Percentiles rank a stretch among this genome's conserved stretches.
These are phyloP conservation scores for Amphibolis antarctica DNA, from an alignment of 106 monocot genomes.

Conservation along the genomic window DNA sequence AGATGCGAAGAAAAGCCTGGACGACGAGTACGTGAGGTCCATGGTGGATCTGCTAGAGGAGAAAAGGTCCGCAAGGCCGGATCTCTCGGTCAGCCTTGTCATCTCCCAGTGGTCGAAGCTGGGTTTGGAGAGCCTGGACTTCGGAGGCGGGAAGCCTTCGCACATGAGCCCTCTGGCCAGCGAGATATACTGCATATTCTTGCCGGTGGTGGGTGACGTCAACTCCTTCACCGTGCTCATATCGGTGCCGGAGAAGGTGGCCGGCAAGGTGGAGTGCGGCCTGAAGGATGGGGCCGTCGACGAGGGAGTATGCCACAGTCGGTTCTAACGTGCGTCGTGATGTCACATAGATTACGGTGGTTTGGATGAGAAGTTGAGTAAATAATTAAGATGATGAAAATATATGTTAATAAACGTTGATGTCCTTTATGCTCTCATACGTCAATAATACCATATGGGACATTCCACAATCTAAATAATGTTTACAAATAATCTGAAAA, in stretches of 20 bases:
- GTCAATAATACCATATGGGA: no score
- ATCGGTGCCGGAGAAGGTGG: constrained; percentile 55
- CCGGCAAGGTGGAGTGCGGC: constrained; percentile 38
- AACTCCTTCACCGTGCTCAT: constrained; percentile 55
- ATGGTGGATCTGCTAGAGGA: constrained; percentile 54
- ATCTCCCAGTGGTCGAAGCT: constrained; percentile 88
- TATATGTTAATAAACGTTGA: no score
- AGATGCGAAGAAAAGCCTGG: constrained; percentile 31
- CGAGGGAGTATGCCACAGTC: neutral
- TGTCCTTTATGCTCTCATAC: no score
- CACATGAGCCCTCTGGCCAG: constrained; percentile 74
- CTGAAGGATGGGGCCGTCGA: constrained; percentile 9
- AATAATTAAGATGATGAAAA: no score
- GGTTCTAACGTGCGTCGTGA: no score
- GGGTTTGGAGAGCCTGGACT: constrained; percentile 78
- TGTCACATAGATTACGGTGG: no score
- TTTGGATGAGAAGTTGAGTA: no score
- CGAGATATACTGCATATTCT: constrained; percentile 77
- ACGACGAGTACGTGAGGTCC: constrained; percentile 42
- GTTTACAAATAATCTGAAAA: no score
- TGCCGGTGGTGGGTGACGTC: constrained; percentile 62
- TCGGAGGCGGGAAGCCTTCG: constrained; percentile 54
- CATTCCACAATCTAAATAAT: no score
- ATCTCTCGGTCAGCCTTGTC: constrained; percentile 56
- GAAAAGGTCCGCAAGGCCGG: constrained; percentile 36